Evolutionary conservation across 768 basidiomycete species (phyloP), one percentile per base, ranked within the genome.

Genomic region (Astraeus odoratus): DNA sequence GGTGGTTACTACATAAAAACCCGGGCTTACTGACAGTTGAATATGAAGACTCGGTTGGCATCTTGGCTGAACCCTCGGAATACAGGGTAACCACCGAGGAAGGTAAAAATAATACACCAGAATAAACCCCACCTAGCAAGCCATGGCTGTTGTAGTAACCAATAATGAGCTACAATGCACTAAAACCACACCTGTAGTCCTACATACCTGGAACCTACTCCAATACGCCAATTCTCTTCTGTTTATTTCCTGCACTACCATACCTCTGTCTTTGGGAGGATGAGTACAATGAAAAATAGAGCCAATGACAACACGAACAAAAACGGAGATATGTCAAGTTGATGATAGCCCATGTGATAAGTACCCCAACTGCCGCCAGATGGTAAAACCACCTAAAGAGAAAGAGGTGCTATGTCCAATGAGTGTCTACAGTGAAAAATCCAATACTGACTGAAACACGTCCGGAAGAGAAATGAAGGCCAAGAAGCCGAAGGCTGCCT

Each of bases 311-410:
- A 26, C 19, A 36, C 37, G 23, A 52, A 78, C 80, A 74, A 70
- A 83, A 86, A 63, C 64, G 75, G 43, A 84, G 55, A 64, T 82
- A 89, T 15, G 85, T 84, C 26, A 86, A 46, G 59, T 81, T 81
- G 59, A 83, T 81, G 34, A 75, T 56, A 51, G 70, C 73, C 82
- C 83, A 86, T 42, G 73, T 65, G 52, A 80, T 71, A 68, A 84
- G 82, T 3, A 80, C 80, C 29, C 75, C 80, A 18, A 80, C 76
- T 15, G 83, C 78, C 3, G 75, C 69, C 46, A 92, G 66, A 63
- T 71, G 78, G 43, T 78, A 80, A 55, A 87, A 77, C 81, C 81
- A 86, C 55, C 72, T 76, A 15, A 8, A 27, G 31, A 12, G 18
- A 19, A 41, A 12, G n/a, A 18, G n/a, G 25, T 7, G n/a, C 12